These are phyloP conservation scores for Linum lewisii DNA, from an alignment of 345 rosid genomes.

Conservation along the genomic window DNA sequence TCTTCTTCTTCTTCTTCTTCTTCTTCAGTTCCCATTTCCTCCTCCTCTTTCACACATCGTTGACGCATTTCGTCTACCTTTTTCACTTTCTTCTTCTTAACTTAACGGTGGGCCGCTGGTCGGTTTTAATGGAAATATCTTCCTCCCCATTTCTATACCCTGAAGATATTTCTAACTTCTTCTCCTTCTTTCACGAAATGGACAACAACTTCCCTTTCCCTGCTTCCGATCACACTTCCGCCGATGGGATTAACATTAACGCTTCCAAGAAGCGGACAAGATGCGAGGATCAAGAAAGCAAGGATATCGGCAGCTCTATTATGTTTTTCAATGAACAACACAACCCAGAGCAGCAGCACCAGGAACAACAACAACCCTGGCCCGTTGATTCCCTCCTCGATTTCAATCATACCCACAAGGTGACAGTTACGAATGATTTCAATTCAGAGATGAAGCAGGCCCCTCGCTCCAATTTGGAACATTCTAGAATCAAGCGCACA, in stretches of 20 bases:
- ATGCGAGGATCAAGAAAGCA: no score
- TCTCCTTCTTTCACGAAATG: conserved; percentile 24
- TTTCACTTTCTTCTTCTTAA: neutral
- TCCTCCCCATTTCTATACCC: conserved; percentile 54
- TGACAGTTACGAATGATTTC: conserved; percentile 4
- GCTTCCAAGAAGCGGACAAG: conserved; percentile 28
- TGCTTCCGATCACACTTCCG: neutral
- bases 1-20: conserved; percentile 10
- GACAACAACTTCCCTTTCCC: conserved; percentile 2
- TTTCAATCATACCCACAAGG: neutral
- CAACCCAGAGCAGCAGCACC: conserved; percentile 2
- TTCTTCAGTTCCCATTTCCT: neutral
- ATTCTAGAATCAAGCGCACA: conserved; percentile 2
- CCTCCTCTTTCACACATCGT: neutral
- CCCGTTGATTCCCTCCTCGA: neutral
- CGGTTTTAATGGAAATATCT: conserved; percentile 33
- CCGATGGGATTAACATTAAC: conserved; percentile 17
- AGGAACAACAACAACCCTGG: no score
- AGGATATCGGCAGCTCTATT: conserved; percentile 13
- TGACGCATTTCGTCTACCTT: neutral
- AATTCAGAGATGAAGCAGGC: neutral
- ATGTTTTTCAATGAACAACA: conserved; percentile 15
- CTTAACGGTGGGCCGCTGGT: neutral
- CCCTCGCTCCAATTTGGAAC: neutral
- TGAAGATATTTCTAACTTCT: conserved; percentile 34